Conservation (phyloP, 2,329 filamentous ascomycete species). For the Sporothrix pseudoabietina region DNA sequence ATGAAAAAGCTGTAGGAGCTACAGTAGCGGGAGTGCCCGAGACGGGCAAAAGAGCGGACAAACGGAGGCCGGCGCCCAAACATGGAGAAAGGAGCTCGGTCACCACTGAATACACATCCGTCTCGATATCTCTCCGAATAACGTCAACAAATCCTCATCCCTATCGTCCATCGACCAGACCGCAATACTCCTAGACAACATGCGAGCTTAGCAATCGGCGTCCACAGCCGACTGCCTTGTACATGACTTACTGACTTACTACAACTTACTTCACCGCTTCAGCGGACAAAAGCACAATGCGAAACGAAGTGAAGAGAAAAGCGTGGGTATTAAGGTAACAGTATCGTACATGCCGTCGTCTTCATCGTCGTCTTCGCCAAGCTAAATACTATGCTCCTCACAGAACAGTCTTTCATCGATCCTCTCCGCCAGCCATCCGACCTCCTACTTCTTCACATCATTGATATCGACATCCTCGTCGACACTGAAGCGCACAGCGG, state of each 20-base stretch:
- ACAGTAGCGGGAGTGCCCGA: not conserved
- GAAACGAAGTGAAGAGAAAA: not conserved
- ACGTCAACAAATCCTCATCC: no score
- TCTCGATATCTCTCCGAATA: no score
- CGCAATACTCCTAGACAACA: no score
- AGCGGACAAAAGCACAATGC: not conserved
- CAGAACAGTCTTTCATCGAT: not conserved
- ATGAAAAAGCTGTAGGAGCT: slow-evolving; percentile 11
- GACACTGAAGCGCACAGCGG: slow-evolving; percentile 29
- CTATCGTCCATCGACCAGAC: no score
- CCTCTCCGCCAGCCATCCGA: not conserved
- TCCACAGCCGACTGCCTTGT: no score
- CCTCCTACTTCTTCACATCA: not conserved
- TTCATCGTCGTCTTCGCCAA: not conserved
- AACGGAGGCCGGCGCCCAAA: not conserved
- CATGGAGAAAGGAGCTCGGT: not conserved
- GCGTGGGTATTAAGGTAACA: not conserved
- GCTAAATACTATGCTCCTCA: not conserved
- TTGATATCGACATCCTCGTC: slow-evolving; percentile 23
- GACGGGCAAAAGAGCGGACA: not conserved
- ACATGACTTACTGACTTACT: no score
- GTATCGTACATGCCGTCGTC: not conserved
- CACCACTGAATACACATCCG: not conserved
- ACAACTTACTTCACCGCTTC: not conserved
- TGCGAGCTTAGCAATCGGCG: no score